These are phyloP conservation scores for Hydnomerulius pinastri DNA, from an alignment of 768 basidiomycete species.

Conservation along the genomic window DNA sequence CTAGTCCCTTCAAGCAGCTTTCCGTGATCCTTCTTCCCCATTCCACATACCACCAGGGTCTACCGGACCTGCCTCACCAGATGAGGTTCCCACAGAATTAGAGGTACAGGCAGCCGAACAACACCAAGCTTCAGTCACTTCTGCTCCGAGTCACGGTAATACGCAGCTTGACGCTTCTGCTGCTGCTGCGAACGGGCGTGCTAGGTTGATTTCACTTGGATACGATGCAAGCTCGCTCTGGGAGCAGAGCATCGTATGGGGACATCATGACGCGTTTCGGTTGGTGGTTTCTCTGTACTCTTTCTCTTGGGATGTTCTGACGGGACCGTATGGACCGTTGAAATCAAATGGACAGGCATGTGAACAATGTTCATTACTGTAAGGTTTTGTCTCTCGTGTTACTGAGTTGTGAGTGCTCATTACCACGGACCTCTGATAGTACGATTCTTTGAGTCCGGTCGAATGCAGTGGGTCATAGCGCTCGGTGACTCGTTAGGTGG, in stretches of 20 bases:
- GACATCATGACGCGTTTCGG: conserved; percentile 80
- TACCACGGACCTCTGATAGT: conserved; percentile 38
- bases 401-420: background rate
- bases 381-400: conserved; percentile 11
- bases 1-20: conserved; percentile 63
- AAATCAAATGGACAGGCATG: conserved; percentile 51
- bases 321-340: too few species aligned
- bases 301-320: too few species aligned
- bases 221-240: conserved; percentile 70
- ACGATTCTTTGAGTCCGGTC: conserved; percentile 71
- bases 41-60: conserved; percentile 63
- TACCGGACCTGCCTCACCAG: conserved; percentile 59
- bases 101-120: conserved; percentile 1
- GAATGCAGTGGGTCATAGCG: conserved; percentile 66
- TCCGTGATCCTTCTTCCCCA: conserved; percentile 65
- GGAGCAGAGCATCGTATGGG: conserved; percentile 80
- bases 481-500: conserved; percentile 65
- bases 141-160: background rate
- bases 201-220: conserved; percentile 46
- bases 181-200: conserved; percentile 39
- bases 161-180: conserved; percentile 3
- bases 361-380: conserved; percentile 79
- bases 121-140: conserved; percentile 1
- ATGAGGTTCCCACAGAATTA: conserved; percentile 38
- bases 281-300: conserved; percentile 35